These are phyloP conservation scores for Platanthera guangdongensis DNA, from an alignment of 106 monocot genomes.

Conservation along the genomic window DNA sequence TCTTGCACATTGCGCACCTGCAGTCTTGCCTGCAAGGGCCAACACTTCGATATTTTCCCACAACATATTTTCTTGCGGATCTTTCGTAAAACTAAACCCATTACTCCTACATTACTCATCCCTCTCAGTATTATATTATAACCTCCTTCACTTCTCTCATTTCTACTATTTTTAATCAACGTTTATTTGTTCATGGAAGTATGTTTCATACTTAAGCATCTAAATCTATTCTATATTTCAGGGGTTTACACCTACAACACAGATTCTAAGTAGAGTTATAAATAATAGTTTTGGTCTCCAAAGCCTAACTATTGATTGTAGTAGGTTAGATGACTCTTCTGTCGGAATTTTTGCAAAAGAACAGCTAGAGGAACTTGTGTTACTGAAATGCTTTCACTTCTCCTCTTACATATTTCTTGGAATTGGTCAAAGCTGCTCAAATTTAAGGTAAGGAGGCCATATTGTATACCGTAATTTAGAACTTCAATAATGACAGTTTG, in stretches of 20 bases:
- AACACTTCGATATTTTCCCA: no score
- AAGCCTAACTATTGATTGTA: constrained; percentile 59
- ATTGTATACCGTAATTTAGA: neutral
- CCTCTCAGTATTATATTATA: neutral
- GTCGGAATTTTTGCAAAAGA: constrained; percentile 42
- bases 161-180: neutral
- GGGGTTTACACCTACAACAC: constrained; percentile 44
- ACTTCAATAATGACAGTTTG: neutral
- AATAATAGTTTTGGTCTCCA: constrained; percentile 26
- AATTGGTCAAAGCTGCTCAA: constrained; percentile 46
- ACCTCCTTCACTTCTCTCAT: neutral
- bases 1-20: no score
- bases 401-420: constrained; percentile 39
- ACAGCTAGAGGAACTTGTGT: constrained; percentile 54
- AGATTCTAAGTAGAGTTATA: constrained; percentile 42
- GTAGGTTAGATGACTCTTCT: constrained; percentile 46
- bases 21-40: no score
- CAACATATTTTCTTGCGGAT: no score
- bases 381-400: constrained; percentile 52
- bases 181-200: neutral
- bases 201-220: neutral
- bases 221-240: constrained; percentile 11
- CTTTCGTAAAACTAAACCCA: no score
- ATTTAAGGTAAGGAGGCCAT: constrained; percentile 48
- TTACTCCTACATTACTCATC: no score